Conservation (phyloP, 2,329 filamentous ascomycete genomes). For the Fusarium sp. region DNA sequence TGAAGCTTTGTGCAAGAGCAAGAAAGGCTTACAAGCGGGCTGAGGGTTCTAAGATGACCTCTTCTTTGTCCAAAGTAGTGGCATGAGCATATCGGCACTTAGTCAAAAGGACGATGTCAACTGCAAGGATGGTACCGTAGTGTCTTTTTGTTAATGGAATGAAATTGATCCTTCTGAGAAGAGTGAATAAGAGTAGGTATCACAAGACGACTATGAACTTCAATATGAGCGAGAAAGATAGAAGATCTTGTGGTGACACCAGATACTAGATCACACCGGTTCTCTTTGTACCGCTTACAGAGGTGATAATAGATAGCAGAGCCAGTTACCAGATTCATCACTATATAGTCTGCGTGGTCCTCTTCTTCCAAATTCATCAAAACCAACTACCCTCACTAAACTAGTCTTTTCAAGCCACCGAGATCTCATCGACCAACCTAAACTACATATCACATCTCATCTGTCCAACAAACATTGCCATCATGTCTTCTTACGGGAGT, state of each 20-base stretch:
- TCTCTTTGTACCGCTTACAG: background rate
- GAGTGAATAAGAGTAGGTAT: too few species aligned
- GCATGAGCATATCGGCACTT: background rate
- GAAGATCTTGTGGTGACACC: too few species aligned
- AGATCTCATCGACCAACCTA: background rate
- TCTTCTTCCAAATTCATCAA: background rate
- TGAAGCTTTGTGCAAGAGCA: background rate
- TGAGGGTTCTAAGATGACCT: background rate
- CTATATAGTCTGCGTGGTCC: background rate
- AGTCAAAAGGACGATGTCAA: background rate
- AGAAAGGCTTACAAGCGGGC: background rate
- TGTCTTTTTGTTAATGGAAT: too few species aligned
- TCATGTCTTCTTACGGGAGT: background rate
- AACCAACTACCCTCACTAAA: background rate
- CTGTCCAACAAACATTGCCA: background rate
- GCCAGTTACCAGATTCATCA: fast-evolving
- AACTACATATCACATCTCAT: background rate
- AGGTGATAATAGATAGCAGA: background rate
- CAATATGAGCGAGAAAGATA: too few species aligned
- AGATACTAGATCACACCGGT: too few species aligned
- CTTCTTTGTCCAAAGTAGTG: background rate
- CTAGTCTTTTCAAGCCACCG: fast-evolving
- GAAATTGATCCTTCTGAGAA: too few species aligned
- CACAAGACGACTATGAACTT: too few species aligned
- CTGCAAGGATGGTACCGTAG: background rate